A percentile compares a stretch with the other conserved stretches of the same genome.
Evolutionary conservation across 1,284 basidiomycete genomes (phyloP).

Genomic region (Singerocomus inundabilis): DNA sequence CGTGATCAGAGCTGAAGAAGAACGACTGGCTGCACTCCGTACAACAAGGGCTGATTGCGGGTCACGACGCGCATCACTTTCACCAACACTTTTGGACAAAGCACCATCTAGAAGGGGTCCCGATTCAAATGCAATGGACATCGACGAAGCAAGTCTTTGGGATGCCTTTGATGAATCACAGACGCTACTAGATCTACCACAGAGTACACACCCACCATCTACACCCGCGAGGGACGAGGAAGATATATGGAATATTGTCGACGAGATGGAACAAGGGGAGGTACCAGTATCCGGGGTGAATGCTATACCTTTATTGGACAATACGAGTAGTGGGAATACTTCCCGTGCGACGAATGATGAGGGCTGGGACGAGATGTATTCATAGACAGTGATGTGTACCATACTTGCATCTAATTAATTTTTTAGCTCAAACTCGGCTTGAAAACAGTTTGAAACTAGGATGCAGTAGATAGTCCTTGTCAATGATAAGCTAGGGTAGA

Average conservation of each 20-base stretch:
- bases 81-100: conserved; percentile 10
- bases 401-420: not conserved
- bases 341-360: conserved; percentile 36
- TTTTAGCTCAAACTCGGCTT: no score
- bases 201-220: conserved; percentile 2
- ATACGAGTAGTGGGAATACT: conserved; percentile 7
- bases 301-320: conserved; percentile 29
- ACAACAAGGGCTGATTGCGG: conserved; percentile 7
- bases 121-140: conserved; percentile 30
- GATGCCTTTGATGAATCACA: conserved; percentile 31
- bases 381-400: conserved; percentile 23
- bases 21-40: conserved; percentile 28
- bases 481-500: no score
- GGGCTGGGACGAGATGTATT: conserved; percentile 54
- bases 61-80: not conserved
- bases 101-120: conserved; percentile 16
- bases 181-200: conserved; percentile 10
- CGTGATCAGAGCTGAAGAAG: conserved; percentile 49
- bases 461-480: no score
- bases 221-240: conserved; percentile 46
- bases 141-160: conserved; percentile 60
- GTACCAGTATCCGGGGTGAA: conserved; percentile 27
- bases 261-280: conserved; percentile 39
- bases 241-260: conserved; percentile 67
- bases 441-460: no score